Conservation (phyloP, 2,329 filamentous ascomycete species). For the Colletotrichum agaves region DNA sequence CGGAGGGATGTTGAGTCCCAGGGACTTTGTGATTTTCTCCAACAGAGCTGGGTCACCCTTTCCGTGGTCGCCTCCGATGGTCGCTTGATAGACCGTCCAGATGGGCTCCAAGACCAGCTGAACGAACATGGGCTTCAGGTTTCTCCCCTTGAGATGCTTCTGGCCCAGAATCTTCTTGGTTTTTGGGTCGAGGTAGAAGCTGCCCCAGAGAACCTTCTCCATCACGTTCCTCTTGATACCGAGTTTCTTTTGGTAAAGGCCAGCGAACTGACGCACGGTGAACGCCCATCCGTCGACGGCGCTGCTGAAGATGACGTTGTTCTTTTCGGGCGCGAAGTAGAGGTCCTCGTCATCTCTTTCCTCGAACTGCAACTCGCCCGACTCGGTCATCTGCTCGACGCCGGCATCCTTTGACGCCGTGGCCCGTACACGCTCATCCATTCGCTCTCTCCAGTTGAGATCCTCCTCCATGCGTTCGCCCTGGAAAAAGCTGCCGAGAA, state of each 20-base stretch:
- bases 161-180: slow-evolving; percentile 91
- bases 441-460: slow-evolving; percentile 91
- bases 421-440: slow-evolving; percentile 86
- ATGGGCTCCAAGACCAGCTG: slow-evolving; percentile 95
- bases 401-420: slow-evolving; percentile 41
- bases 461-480: slow-evolving; percentile 99
- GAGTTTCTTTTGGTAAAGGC: slow-evolving; percentile 94
- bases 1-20: slow-evolving; percentile 84
- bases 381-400: slow-evolving; percentile 58
- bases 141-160: slow-evolving; percentile 92
- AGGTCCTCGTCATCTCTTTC: slow-evolving; percentile 96
- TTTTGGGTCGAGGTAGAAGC: slow-evolving; percentile 96
- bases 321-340: slow-evolving; percentile 97
- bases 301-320: slow-evolving; percentile 98
- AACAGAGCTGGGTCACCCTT: slow-evolving; percentile 85
- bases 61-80: slow-evolving; percentile 81
- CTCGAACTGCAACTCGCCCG: slow-evolving; percentile 78
- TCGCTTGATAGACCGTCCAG: slow-evolving; percentile 95
- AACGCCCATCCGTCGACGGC: slow-evolving; percentile 99
- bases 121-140: slow-evolving; percentile 96
- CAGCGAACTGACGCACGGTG: slow-evolving; percentile 92
- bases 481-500: slow-evolving; percentile 97
- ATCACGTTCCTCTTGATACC: slow-evolving; percentile 89
- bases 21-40: slow-evolving; percentile 94
- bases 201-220: slow-evolving; percentile 96